Base-by-base conservation (phyloP, 23 red algal species). In the Gracilaria vermiculophylla region DNA sequence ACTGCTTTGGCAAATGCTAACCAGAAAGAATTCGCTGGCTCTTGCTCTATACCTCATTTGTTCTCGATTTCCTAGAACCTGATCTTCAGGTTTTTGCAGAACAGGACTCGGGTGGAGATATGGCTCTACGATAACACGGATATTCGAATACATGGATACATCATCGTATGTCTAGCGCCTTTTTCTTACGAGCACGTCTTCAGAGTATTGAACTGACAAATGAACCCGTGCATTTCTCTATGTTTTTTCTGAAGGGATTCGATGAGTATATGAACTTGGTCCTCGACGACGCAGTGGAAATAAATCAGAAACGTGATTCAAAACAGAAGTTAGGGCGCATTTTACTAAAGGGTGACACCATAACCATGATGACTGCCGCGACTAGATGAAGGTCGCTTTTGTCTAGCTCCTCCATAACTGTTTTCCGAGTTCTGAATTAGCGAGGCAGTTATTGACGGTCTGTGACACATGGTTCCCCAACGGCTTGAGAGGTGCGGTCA, bases 221-320 rank as follows among this genome's bases (percentile, higher is more conserved):
- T 2, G 14, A 35, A 49, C 11, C 15, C 9, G 20, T 78, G 5
- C 31, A 6, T 11, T 1, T 21, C 49, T 78, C 11, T 33, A 12
- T 24, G 20, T 7, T 32, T 23, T 24, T 52, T 57, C 41, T 19
- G 4, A 19, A 89, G 85, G 94, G 94, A 44, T 96, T 96, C 33
- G 94, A 96, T 69, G 94, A 96, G 60, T 96, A 96, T 73, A 96
- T 92, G 87, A 96, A 96, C 53, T 76, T 96, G 31, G 94, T 96
- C 19, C 74, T 96, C 69, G 88, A 92, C 75, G 94, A 96, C 29
- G 87, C 87, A 49, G 94, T 80, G 12, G 87, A 96, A 66, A 51
- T 94, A 23, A n/a, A 80, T 44, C 35, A 69, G 41, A 81, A 91
- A 60, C 50, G 41, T 21, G 56, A 73, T 0, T 44, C 31, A n/a